Base-by-base conservation (phyloP, 805 yeast genomes). In the Lipomyces anomalus region DNA sequence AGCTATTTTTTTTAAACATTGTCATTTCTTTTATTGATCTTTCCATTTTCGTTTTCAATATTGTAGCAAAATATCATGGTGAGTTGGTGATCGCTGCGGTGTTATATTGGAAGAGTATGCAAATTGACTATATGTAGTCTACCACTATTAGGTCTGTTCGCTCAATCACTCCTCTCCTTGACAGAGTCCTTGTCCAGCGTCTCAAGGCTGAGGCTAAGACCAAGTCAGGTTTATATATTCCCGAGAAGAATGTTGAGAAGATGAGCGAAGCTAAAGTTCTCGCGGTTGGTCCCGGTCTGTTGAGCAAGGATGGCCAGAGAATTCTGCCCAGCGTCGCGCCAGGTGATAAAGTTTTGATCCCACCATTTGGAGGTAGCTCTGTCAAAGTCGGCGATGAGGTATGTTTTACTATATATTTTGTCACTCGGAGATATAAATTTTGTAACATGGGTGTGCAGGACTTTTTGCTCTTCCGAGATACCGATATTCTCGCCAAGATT, bases 111-210 rank as follows among this genome's bases (percentile, higher is more conserved):
- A n/a, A n/a, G n/a, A n/a, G n/a, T n/a, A n/a, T n/a, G n/a, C n/a
- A n/a, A n/a, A n/a, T n/a, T n/a, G n/a, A n/a, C n/a, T n/a, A n/a
- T n/a, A 16, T 17, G 20, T 40, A 46, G 48, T 42, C 57, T 30
- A 64, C 59, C 42, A 71, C 79, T 68, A 78, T 50, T 75, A 88
- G 85, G 68, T 80, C 85, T 57, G 92, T 86, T 61, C 83, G 87
- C 71, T 77, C 87, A 48, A 82, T 92, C 64, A 81, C 82, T 57
- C 98, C 98, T 55, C 79, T 94, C 59, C 75, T 92, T 59, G 97
- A 92, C 80, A 84, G 98, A 72, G 90, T 92, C 51, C 79, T 92
- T 54, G 96, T 92, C 53, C 97, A 89, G 74, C 84, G 97, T 69
- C 70, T 83, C 64, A 88, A 87, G 75, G 95, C 95, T 49, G 82